A percentile compares a stretch with the other conserved stretches of the same genome.
Evolutionary conservation across 495 filamentous ascomycete species (phyloP).

Genomic region (Chlorociboria aeruginascens): DNA sequence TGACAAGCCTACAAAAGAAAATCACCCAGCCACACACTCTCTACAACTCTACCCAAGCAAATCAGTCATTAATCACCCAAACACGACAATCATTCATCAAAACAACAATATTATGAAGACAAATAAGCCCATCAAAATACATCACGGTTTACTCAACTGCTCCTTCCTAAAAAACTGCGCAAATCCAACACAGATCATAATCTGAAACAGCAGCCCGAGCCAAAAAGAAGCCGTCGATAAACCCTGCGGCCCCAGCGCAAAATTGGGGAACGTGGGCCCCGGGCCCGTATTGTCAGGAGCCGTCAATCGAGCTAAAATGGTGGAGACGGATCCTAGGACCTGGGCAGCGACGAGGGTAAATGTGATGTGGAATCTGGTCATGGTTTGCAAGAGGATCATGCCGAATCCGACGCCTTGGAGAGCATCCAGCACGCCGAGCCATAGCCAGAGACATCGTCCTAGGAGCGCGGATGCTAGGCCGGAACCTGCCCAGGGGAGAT

Average conservation of each 20-base stretch:
- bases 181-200: slow-evolving; percentile 53
- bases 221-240: slow-evolving; percentile 53
- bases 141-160: slow-evolving; percentile 50
- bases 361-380: slow-evolving; percentile 47
- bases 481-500: slow-evolving; percentile 44
- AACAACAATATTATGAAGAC: neutral
- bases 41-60: neutral
- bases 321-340: slow-evolving; percentile 38
- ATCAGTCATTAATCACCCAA: neutral
- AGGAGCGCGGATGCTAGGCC: slow-evolving; percentile 38
- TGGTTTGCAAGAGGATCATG: slow-evolving; percentile 51
- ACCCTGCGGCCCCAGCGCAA: slow-evolving; percentile 29
- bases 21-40: neutral
- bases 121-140: neutral
- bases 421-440: slow-evolving; percentile 51
- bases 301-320: slow-evolving; percentile 44
- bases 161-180: slow-evolving; percentile 62
- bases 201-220: slow-evolving; percentile 48
- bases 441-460: slow-evolving; percentile 48
- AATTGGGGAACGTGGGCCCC: slow-evolving; percentile 51
- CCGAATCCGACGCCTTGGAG: slow-evolving; percentile 51
- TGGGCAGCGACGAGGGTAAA: slow-evolving; percentile 41
- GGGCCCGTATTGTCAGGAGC: slow-evolving; percentile 48
- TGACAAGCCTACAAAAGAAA: neutral
- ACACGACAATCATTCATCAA: neutral